A percentile compares a stretch with the other conserved stretches of the same genome.
phyloP scores from a whole-genome alignment of 148 eudicot species.

The Camellia japonica region DNA sequence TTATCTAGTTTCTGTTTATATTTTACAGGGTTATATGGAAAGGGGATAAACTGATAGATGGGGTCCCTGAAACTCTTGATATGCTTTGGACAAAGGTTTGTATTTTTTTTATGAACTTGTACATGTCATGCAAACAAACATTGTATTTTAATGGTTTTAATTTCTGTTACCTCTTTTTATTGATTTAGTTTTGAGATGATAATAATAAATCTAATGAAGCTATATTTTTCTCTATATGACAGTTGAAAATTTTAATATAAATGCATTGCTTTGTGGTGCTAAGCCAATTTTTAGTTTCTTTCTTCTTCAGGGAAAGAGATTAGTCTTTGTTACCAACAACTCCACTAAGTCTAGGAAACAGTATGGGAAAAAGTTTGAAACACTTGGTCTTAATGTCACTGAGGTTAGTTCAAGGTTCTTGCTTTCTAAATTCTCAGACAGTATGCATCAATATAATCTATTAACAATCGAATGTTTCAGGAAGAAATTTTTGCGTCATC shows the following conservation, averaged over 20 bases:
- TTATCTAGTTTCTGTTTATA: slow-evolving; percentile 5
- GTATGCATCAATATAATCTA: slow-evolving; percentile 8
- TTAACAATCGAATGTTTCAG: slow-evolving; percentile 40
- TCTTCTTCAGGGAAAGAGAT: slow-evolving; percentile 73
- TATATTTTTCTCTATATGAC: not conserved
- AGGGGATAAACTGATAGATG: slow-evolving; percentile 89
- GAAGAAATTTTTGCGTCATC: slow-evolving; percentile 99
- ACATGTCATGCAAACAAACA: not conserved
- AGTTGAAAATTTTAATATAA: not conserved
- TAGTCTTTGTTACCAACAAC: slow-evolving; percentile 96
- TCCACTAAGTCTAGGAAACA: slow-evolving; percentile 98
- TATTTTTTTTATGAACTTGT: slow-evolving; percentile 6
- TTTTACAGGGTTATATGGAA: slow-evolving; percentile 95
- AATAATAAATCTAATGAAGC: not conserved
- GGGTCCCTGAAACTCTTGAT: slow-evolving; percentile 91
- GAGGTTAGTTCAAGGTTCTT: slow-evolving; percentile 55
- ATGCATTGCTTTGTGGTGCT: slow-evolving; percentile 7
- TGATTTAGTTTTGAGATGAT: not conserved
- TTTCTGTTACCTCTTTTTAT: not conserved
- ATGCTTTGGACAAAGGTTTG: slow-evolving; percentile 83
- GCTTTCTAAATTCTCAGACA: not conserved
- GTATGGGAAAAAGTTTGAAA: slow-evolving; percentile 92
- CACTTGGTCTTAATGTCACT: slow-evolving; percentile 79
- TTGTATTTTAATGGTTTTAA: not conserved
- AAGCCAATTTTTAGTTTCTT: slow-evolving; percentile 6